phyloP scores from a whole-genome alignment of 148 eudicot species.

The Rhododendron henanense region DNA sequence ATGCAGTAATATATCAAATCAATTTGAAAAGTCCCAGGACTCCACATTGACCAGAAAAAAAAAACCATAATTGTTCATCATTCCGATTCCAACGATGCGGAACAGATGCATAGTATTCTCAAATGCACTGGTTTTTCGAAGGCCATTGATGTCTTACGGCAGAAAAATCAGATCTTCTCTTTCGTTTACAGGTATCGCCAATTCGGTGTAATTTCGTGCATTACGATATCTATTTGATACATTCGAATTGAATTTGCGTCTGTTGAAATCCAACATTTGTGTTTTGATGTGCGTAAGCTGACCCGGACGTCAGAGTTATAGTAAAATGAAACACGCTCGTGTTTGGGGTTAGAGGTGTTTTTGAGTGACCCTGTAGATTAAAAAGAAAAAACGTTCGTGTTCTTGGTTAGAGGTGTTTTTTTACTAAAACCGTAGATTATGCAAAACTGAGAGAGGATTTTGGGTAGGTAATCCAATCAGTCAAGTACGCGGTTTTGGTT shows the following conservation, averaged over 20 bases:
- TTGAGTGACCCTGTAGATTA: not conserved
- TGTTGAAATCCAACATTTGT: not conserved
- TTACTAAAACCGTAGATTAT: too few species aligned
- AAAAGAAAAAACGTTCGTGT: not conserved
- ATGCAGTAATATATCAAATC: not conserved
- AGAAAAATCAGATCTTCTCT: not conserved
- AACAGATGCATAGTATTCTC: not conserved
- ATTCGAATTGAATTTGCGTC: not conserved
- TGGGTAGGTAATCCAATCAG: not conserved
- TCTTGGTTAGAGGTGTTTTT: not conserved
- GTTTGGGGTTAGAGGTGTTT: not conserved
- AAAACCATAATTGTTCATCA: not conserved
- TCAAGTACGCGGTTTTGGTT: not conserved
- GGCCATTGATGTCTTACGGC: not conserved
- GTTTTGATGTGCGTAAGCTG: not conserved
- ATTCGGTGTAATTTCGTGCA: constrained; percentile 2
- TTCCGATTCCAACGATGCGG: not conserved
- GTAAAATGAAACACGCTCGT: not conserved
- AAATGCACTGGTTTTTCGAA: not conserved
- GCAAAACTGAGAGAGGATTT: too few species aligned
- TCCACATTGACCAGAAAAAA: not conserved
- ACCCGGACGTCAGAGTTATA: not conserved
- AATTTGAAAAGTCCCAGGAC: not conserved
- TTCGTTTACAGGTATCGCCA: not conserved
- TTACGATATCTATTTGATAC: not conserved